Base-by-base conservation (phyloP, 2,329 filamentous ascomycete genomes). In the Monosporascus sp. region DNA sequence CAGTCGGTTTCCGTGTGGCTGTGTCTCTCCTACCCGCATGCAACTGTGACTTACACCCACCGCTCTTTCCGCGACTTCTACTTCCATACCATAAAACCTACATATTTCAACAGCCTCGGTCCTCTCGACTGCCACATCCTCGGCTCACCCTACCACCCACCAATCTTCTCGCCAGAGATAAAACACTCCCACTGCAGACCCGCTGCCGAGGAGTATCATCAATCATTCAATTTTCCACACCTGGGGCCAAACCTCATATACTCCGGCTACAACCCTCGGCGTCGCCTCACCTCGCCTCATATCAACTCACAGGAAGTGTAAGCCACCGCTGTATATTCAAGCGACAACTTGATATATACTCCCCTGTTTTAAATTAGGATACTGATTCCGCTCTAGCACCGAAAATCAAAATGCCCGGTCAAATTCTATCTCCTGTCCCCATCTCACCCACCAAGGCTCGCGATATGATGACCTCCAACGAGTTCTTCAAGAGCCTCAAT, bases 401-500 rank as follows among this genome's bases (percentile, higher is more conserved):
- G 5, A 8, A 41, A 8, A 27, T 53, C 66, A 71, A 64, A 51
- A 77, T 77, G 74, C 70, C 74, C 62, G 62, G 62, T 54, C 74
- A 76, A 57, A 66, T 76, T 59, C 69, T 72, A 52, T 70, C 76
- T 22, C 75, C 79, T 7, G 67, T 78, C 53, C 72, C 78, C 51
- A 72, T 80, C 63, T 71, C 76, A 57, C 70, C 74, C n/a, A 46
- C 22, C 42, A 46, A 46, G 47, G 68, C 73, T 44, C 75, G 74
- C 62, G 74, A 75, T 54, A 62, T 77, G 51, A 65, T 74, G 61
- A 75, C 74, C 45, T 70, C 71, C 20, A 74, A 80, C 53, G 80
- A 83, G 54, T 70, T 82, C 37, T 78, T 78, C 62, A 73, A 74
- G 58, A 80, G 74, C 65, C 70, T 83, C 60, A 79, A 73, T 62